A percentile compares a stretch with the other conserved stretches of the same genome.
These are phyloP conservation scores for Mortierella alpina DNA, from an alignment of 192 early-diverging fungal genomes.

Conservation along the genomic window DNA sequence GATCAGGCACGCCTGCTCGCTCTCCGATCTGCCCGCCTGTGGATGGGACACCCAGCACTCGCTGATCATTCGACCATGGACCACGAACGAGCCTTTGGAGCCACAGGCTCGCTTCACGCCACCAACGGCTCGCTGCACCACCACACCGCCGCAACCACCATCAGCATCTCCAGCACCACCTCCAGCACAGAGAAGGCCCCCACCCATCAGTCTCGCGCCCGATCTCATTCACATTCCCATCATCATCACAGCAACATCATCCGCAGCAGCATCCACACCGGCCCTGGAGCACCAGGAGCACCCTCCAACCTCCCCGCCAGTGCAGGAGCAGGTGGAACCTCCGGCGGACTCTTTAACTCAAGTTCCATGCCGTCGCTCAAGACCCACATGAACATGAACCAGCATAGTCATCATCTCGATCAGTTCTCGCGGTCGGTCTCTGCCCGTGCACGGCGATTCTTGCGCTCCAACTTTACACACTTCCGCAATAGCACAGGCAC, in stretches of 20 bases:
- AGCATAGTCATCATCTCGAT: slow-evolving; percentile 30
- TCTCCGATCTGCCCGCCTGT: too few relatives aligned
- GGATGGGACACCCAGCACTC: too few relatives aligned
- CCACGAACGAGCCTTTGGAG: too few relatives aligned
- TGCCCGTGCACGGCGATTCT: slow-evolving; percentile 17
- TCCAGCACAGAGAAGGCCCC: neutral
- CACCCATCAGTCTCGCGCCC: slow-evolving; percentile 10
- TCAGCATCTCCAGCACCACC: neutral
- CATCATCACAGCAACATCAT: neutral
- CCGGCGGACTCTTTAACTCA: neutral
- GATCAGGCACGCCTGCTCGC: too few relatives aligned
- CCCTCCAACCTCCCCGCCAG: neutral
- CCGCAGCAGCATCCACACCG: neutral
- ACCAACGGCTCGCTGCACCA: too few relatives aligned
- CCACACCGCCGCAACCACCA: neutral
- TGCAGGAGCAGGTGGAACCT: neutral
- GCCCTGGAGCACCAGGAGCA: neutral
- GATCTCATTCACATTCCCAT: slow-evolving; percentile 29
- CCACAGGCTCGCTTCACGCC: too few relatives aligned
- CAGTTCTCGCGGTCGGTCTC: slow-evolving; percentile 30
- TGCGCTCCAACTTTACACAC: slow-evolving; percentile 12
- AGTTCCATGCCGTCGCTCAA: slow-evolving; percentile 20
- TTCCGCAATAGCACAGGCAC: slow-evolving; percentile 25
- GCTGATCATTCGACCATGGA: too few relatives aligned
- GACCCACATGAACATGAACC: slow-evolving; percentile 21